A percentile compares a stretch with the other conserved stretches of the same genome.
Conservation (phyloP, 345 rosid genomes). For the Populus euphratica region DNA sequence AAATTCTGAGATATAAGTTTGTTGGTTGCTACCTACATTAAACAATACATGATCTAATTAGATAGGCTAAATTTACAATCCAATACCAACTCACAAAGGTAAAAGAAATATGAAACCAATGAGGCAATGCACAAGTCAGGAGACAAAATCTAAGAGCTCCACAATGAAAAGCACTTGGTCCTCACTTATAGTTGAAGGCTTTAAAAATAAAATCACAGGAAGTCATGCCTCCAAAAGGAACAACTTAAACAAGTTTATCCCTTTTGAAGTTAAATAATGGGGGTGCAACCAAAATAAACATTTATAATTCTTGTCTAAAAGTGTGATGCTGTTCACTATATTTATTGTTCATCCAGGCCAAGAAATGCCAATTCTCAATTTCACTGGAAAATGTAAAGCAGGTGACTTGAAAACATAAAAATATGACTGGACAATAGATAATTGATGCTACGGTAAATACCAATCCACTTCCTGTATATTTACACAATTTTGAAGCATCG, state of each 20-base stretch:
- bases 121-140: not conserved
- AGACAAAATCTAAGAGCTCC: not conserved
- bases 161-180: not conserved
- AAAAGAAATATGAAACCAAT: slow-evolving; percentile 1
- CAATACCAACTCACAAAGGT: not conserved
- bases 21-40: not conserved
- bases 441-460: slow-evolving; percentile 35
- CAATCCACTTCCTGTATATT: slow-evolving; percentile 80
- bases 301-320: not conserved
- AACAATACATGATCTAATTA: not conserved
- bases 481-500: slow-evolving; percentile 80
- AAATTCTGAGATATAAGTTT: not conserved
- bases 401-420: not conserved
- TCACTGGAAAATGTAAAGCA: not conserved
- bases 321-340: not conserved
- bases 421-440: not conserved
- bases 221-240: not conserved
- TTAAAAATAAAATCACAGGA: not conserved
- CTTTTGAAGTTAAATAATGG: not conserved
- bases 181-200: not conserved
- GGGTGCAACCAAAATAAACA: not conserved
- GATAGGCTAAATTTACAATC: not conserved
- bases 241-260: not conserved
- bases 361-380: not conserved
- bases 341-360: not conserved